A percentile compares a stretch with the other conserved stretches of the same genome.
Conservation (phyloP, 768 basidiomycete genomes). For the Auricularia cornea region DNA sequence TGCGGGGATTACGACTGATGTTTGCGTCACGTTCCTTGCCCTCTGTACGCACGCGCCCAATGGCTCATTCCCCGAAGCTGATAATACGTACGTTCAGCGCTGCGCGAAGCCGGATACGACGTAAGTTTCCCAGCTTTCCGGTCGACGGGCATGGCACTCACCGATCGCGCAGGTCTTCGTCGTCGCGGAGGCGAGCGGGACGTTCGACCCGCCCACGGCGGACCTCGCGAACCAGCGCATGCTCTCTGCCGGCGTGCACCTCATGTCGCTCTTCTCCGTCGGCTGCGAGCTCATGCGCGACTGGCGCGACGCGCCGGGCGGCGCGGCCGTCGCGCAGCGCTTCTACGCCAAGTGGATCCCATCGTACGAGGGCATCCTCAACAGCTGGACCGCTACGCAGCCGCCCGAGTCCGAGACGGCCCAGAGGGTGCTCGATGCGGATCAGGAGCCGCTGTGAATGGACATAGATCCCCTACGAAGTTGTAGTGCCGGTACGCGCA, state of each 20-base stretch:
- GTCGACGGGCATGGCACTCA: too few species aligned
- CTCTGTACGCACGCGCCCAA: constrained; percentile 26
- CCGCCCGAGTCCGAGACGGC: too few species aligned
- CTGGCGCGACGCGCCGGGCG: constrained; percentile 44
- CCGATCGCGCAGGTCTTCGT: constrained; percentile 38
- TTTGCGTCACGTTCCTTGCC: constrained; percentile 43
- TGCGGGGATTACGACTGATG: constrained; percentile 42
- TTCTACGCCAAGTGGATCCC: too few species aligned
- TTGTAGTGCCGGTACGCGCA: too few species aligned
- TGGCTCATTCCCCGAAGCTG: not conserved
- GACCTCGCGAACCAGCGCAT: constrained; percentile 40
- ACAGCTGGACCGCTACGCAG: too few species aligned
- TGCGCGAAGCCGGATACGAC: constrained; percentile 29
- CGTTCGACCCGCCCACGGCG: constrained; percentile 30
- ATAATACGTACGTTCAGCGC: constrained; percentile 14
- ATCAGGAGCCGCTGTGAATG: too few species aligned
- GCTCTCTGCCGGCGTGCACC: constrained; percentile 39
- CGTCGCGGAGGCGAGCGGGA: constrained; percentile 40
- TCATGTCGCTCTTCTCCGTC: constrained; percentile 38
- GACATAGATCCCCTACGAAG: too few species aligned
- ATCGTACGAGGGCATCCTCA: too few species aligned
- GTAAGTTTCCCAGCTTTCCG: too few species aligned
- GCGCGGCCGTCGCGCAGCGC: too few species aligned
- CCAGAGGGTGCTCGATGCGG: too few species aligned
- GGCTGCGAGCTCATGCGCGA: constrained; percentile 41